Conservation (phyloP, 305 asterid genomes). For the Fraxinus xanthoxyloides region DNA sequence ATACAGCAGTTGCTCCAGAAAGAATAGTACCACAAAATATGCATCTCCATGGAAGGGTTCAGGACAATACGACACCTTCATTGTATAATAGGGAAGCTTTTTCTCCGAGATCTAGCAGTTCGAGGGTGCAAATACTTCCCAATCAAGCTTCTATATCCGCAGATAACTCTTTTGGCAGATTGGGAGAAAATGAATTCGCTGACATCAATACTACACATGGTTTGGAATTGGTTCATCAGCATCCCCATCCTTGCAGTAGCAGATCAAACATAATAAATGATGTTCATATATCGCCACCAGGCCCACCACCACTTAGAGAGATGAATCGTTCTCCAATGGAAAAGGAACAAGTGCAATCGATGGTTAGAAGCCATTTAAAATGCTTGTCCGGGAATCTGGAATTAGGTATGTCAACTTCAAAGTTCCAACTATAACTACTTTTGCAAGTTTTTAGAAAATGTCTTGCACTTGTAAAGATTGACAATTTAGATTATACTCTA, state of each 20-base stretch:
- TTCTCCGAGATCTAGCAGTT: conserved; percentile 36
- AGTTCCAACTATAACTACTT: background rate
- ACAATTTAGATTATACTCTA: background rate
- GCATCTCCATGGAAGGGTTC: conserved; percentile 39
- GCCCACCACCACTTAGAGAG: conserved; percentile 45
- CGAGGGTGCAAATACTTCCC: conserved; percentile 37
- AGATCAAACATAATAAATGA: conserved; percentile 42
- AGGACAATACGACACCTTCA: conserved; percentile 24
- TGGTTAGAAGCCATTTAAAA: conserved; percentile 42
- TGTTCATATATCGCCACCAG: conserved; percentile 29
- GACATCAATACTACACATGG: conserved; percentile 37
- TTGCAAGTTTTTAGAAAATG: background rate
- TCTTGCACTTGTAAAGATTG: background rate
- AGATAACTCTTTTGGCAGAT: conserved; percentile 34
- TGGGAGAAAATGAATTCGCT: conserved; percentile 34
- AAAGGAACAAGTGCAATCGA: conserved; percentile 44
- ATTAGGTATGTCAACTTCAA: conserved; percentile 30
- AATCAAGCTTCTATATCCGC: conserved; percentile 60
- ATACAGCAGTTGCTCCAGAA: conserved; percentile 22
- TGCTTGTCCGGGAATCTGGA: conserved; percentile 40
- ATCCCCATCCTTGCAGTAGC: conserved; percentile 51
- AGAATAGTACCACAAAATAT: conserved; percentile 23
- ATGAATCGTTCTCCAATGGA: conserved; percentile 42
- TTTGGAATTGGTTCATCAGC: conserved; percentile 47
- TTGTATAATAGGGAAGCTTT: conserved; percentile 33